Percentiles rank a stretch among this genome's conserved stretches.
These are phyloP conservation scores for Nicotiana obtusifolia DNA, from an alignment of 257 asterid species.

Conservation along the genomic window DNA sequence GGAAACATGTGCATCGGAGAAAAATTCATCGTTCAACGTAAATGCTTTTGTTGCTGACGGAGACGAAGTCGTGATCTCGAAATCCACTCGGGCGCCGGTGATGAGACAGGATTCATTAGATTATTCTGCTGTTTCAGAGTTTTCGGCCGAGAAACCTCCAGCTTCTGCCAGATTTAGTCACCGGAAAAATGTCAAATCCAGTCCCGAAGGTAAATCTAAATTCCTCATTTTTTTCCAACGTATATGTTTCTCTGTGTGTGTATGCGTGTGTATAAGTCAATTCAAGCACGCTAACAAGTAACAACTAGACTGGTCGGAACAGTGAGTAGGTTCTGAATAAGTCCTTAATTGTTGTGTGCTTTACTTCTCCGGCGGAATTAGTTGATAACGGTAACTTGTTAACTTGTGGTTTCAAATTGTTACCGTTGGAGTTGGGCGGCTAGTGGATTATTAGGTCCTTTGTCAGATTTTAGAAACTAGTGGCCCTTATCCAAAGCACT, in stretches of 20 bases:
- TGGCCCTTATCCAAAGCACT: background rate
- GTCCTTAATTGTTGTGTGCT: no score
- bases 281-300: background rate
- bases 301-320: background rate
- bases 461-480: background rate
- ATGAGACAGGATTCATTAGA: conserved; percentile 17
- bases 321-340: background rate
- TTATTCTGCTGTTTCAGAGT: background rate
- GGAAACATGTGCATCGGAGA: conserved; percentile 3
- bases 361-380: conserved; percentile 4
- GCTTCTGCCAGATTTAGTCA: conserved; percentile 59
- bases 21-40: conserved; percentile 4
- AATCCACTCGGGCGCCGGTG: conserved; percentile 25
- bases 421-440: conserved; percentile 35
- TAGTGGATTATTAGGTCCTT: background rate
- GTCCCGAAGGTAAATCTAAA: conserved; percentile 58
- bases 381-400: conserved; percentile 20
- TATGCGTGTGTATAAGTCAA: background rate
- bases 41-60: conserved; percentile 19
- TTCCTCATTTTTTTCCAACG: background rate
- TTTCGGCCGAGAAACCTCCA: conserved; percentile 47
- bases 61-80: conserved; percentile 27
- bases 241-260: background rate
- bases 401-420: background rate
- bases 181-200: conserved; percentile 53